A percentile compares a stretch with the other conserved stretches of the same genome.
phyloP scores from a whole-genome alignment of 2,329 filamentous ascomycete species.

The Hymenoscyphus occultus region DNA sequence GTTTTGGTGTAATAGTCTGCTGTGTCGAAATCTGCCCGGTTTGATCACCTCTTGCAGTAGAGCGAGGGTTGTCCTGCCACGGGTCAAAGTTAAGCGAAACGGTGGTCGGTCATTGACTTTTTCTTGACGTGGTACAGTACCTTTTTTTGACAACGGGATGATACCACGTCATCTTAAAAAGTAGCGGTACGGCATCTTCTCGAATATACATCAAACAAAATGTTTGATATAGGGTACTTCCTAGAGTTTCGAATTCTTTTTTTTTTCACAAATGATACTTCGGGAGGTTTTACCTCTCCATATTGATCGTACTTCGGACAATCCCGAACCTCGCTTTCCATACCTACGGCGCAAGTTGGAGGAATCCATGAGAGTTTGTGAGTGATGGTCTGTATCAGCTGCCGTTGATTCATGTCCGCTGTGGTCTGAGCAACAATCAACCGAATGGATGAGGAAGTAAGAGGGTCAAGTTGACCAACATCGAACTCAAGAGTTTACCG shows the following conservation, averaged over 20 bases:
- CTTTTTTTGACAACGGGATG: neutral
- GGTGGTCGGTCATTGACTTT: neutral
- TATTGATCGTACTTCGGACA: neutral
- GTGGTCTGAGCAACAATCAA: neutral
- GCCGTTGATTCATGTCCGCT: neutral
- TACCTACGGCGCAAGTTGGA: neutral
- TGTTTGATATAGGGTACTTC: neutral
- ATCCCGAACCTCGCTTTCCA: neutral
- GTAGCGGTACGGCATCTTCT: neutral
- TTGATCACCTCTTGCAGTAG: neutral
- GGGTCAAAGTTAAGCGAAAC: neutral
- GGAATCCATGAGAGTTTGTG: neutral
- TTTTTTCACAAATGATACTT: neutral
- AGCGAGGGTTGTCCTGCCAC: neutral
- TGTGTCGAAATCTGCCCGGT: neutral
- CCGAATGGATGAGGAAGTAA: neutral
- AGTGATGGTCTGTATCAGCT: neutral
- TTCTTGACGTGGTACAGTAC: neutral
- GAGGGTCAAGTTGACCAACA: neutral
- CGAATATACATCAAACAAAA: neutral
- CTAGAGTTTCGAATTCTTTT: neutral
- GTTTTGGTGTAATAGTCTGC: neutral
- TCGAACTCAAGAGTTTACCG: neutral
- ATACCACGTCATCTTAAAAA: neutral
- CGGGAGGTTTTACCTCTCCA: neutral